Conservation (phyloP, 768 basidiomycete species). For the Amyloporia xantha region DNA sequence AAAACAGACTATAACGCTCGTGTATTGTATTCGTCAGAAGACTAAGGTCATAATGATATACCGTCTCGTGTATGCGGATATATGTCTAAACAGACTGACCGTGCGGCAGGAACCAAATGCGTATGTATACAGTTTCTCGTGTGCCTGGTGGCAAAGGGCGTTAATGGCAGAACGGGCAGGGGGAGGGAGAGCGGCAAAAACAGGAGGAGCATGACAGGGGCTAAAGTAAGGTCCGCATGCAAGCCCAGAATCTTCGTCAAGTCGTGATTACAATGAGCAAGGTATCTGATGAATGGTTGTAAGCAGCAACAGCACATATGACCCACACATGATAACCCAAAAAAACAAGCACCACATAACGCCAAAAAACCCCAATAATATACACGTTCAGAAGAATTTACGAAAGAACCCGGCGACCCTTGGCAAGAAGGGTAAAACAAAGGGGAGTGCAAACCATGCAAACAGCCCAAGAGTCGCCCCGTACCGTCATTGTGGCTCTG, state of each 20-base stretch:
- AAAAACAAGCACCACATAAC: conserved; percentile 2
- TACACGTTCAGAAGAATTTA: conserved; percentile 31
- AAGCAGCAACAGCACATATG: conserved; percentile 18
- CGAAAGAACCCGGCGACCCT: conserved; percentile 44
- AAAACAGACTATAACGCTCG: background rate
- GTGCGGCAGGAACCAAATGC: background rate
- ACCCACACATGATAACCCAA: conserved; percentile 19
- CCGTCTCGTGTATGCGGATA: conserved; percentile 18
- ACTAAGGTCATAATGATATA: conserved; percentile 14
- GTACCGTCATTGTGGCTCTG: conserved; percentile 36
- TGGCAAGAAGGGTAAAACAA: conserved; percentile 36
- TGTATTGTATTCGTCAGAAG: background rate
- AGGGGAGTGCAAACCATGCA: conserved; percentile 35
- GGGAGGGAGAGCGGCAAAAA: too few relatives aligned
- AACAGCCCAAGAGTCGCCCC: conserved; percentile 42
- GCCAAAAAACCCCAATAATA: conserved; percentile 1
- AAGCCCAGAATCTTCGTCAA: background rate
- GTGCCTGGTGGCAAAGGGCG: background rate
- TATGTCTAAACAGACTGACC: conserved; percentile 8
- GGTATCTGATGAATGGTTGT: conserved; percentile 10
- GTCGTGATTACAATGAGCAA: conserved; percentile 3
- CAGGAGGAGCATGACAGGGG: background rate
- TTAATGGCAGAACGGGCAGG: background rate
- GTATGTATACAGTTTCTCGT: background rate
- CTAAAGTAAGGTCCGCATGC: background rate